These are phyloP conservation scores for Flaveria trinervia DNA, from an alignment of 129 eudicot species.

Conservation along the genomic window DNA sequence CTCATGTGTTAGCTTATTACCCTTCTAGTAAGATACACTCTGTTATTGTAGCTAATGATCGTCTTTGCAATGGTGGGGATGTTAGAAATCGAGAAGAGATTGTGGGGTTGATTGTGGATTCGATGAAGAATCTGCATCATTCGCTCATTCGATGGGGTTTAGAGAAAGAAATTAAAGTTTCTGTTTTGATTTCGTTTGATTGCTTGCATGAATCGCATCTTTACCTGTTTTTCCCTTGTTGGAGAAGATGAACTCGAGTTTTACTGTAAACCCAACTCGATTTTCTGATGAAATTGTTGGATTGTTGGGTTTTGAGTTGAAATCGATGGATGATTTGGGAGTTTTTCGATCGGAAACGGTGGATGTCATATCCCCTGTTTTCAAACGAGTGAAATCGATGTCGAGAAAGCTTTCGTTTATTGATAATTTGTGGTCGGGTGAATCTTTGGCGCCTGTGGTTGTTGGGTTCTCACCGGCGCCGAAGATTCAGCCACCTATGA, in stretches of 20 bases:
- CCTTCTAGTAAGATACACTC: slow-evolving; percentile 56
- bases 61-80: slow-evolving; percentile 43
- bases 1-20: slow-evolving; percentile 58
- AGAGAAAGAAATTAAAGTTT: slow-evolving; percentile 62
- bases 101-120: slow-evolving; percentile 28
- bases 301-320: slow-evolving; percentile 39
- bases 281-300: slow-evolving; percentile 27
- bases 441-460: slow-evolving; percentile 26
- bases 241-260: slow-evolving; percentile 57
- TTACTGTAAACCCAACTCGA: slow-evolving; percentile 44
- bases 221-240: slow-evolving; percentile 50
- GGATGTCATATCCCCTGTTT: slow-evolving; percentile 28
- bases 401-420: slow-evolving; percentile 62
- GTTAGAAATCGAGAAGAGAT: slow-evolving; percentile 16
- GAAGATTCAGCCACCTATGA: slow-evolving; percentile 43
- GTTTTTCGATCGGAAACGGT: slow-evolving; percentile 25
- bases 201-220: slow-evolving; percentile 47
- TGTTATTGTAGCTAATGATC: slow-evolving; percentile 52
- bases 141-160: slow-evolving; percentile 92
- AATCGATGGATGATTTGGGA: slow-evolving; percentile 54
- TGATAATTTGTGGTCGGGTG: slow-evolving; percentile 35
- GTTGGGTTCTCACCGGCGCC: slow-evolving; percentile 46
- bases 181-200: slow-evolving; percentile 53
- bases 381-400: slow-evolving; percentile 34
- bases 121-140: slow-evolving; percentile 60